These are phyloP conservation scores for Pueraria montana DNA, from an alignment of 306 rosid species.

Conservation along the genomic window DNA sequence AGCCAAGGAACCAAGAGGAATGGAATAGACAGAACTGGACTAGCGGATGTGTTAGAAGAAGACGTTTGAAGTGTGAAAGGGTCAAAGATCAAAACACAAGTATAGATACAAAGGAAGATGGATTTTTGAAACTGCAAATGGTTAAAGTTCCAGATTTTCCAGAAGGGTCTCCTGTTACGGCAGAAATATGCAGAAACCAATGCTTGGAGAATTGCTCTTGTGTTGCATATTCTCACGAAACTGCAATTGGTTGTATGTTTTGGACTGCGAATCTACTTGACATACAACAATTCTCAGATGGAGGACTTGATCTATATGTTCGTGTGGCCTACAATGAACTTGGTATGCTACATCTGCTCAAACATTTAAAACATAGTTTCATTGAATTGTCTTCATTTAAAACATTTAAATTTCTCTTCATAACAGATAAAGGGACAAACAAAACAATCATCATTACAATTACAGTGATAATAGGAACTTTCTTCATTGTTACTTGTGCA, in stretches of 20 bases:
- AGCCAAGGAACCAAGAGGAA: slow-evolving; percentile 26
- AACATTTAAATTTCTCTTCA: not conserved
- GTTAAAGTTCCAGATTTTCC: slow-evolving; percentile 55
- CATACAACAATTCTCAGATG: slow-evolving; percentile 24
- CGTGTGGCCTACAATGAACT: slow-evolving; percentile 41
- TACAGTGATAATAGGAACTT: slow-evolving; percentile 26
- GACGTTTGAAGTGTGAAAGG: slow-evolving; percentile 50
- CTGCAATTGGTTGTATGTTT: slow-evolving; percentile 43
- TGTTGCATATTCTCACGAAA: slow-evolving; percentile 30
- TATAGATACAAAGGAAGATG: slow-evolving; percentile 40
- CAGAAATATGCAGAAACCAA: not conserved
- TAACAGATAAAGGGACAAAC: slow-evolving; percentile 7
- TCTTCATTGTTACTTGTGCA: slow-evolving; percentile 18
- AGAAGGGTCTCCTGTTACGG: not conserved
- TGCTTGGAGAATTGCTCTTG: slow-evolving; percentile 52
- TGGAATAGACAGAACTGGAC: slow-evolving; percentile 36
- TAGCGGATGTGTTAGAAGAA: slow-evolving; percentile 26
- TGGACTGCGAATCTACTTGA: slow-evolving; percentile 40
- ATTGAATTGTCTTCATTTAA: not conserved
- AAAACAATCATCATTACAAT: slow-evolving; percentile 1
- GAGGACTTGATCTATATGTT: slow-evolving; percentile 44
- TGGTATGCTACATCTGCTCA: too few species aligned
- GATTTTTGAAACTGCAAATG: slow-evolving; percentile 28
- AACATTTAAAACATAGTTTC: not conserved
- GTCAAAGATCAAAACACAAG: not conserved